These are phyloP conservation scores for Oleoguttula mirabilis DNA, from an alignment of 495 filamentous ascomycete genomes.

Conservation along the genomic window DNA sequence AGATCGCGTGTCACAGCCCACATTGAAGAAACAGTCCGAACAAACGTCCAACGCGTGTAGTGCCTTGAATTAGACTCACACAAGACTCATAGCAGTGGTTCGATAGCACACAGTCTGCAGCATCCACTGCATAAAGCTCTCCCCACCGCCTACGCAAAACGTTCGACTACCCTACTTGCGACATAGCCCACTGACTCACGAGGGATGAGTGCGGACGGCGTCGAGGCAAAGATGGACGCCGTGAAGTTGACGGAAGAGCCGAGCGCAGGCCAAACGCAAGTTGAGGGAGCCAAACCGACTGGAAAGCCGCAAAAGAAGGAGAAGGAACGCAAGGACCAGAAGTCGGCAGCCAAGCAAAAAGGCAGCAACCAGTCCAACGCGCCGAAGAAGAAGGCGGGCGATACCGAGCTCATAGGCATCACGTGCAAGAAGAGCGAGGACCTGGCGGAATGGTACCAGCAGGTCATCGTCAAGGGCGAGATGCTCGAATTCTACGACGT, in stretches of 20 bases:
- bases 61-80: no score
- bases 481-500: constrained; percentile 93
- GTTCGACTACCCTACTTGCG: no score
- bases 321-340: constrained; percentile 21
- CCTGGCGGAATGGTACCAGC: constrained; percentile 89
- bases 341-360: constrained; percentile 16
- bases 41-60: no score
- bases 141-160: no score
- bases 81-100: no score
- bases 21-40: no score
- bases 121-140: no score
- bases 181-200: not conserved
- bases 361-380: not conserved
- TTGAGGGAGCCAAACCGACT: constrained; percentile 4
- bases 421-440: constrained; percentile 72
- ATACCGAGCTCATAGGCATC: constrained; percentile 68
- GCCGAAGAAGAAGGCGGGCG: constrained; percentile 43
- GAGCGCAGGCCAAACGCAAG: not conserved
- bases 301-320: constrained; percentile 20
- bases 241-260: constrained; percentile 9
- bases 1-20: no score
- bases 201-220: constrained; percentile 2
- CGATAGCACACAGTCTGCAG: no score
- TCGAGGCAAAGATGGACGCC: constrained; percentile 8
- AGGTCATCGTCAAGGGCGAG: constrained; percentile 87